These are phyloP conservation scores for Plantago ovata DNA, from an alignment of 257 asterid genomes.

Conservation along the genomic window DNA sequence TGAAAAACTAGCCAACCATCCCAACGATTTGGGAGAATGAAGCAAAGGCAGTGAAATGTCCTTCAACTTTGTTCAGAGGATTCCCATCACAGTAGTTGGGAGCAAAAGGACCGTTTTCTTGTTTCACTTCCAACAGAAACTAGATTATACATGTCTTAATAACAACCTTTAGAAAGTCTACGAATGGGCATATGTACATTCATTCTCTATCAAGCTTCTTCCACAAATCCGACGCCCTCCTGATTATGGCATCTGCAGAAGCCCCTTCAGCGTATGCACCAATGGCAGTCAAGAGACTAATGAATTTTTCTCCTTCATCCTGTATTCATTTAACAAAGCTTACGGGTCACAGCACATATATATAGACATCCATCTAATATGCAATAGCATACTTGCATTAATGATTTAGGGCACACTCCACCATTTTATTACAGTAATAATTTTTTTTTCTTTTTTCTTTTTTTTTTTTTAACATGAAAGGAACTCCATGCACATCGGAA, in stretches of 20 bases:
- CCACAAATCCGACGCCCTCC: slow-evolving; percentile 75
- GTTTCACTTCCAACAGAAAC: neutral
- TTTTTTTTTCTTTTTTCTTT: too few species aligned
- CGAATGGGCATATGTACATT: neutral
- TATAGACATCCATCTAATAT: neutral
- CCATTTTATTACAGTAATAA: too few species aligned
- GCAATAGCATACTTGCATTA: neutral
- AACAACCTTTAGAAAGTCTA: neutral
- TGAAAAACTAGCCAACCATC: neutral
- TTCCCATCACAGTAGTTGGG: neutral
- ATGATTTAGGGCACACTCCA: neutral
- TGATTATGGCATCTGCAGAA: slow-evolving; percentile 81
- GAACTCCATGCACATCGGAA: too few species aligned
- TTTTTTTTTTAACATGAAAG: too few species aligned
- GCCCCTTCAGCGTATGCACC: slow-evolving; percentile 95
- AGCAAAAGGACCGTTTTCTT: neutral
- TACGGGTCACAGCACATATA: slow-evolving; percentile 7
- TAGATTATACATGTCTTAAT: neutral
- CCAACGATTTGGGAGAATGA: neutral
- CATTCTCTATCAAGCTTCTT: slow-evolving; percentile 65
- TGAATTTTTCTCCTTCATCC: slow-evolving; percentile 90
- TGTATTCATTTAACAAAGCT: slow-evolving; percentile 28
- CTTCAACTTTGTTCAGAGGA: neutral
- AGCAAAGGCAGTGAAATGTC: neutral
- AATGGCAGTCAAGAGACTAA: slow-evolving; percentile 77